Conservation (phyloP, 2,329 filamentous ascomycete species). For the Lasiodiplodia sp. region DNA sequence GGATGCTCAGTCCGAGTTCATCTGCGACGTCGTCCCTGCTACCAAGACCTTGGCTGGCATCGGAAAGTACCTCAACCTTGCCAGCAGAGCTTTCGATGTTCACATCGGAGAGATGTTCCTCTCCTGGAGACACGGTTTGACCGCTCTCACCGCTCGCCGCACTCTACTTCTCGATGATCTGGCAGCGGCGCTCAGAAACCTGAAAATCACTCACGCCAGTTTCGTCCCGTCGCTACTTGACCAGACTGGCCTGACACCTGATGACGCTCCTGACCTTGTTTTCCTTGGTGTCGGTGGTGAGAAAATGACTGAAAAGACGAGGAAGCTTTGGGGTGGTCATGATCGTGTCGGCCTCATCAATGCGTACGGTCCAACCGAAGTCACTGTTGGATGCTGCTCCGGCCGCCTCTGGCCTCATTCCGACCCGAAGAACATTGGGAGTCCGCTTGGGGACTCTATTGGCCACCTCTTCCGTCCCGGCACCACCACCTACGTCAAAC, state of each 20-base stretch:
- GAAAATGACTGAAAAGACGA: slow-evolving; percentile 43
- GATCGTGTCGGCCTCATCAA: slow-evolving; percentile 28
- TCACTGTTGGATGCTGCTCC: slow-evolving; percentile 40
- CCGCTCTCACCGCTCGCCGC: slow-evolving; percentile 22
- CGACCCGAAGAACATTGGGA: slow-evolving; percentile 33
- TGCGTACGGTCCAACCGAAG: slow-evolving; percentile 44
- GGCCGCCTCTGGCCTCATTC: slow-evolving; percentile 31
- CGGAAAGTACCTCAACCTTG: slow-evolving; percentile 45
- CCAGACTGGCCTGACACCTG: slow-evolving; percentile 27
- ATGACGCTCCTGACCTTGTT: slow-evolving; percentile 38
- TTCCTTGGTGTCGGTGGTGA: slow-evolving; percentile 47
- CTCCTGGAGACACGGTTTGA: slow-evolving; percentile 24
- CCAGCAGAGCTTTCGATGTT: slow-evolving; percentile 44
- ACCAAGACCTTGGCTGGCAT: slow-evolving; percentile 24
- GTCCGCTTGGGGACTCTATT: slow-evolving; percentile 35
- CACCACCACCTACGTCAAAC: slow-evolving; percentile 56
- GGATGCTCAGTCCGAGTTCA: slow-evolving; percentile 40
- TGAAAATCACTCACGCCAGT: slow-evolving; percentile 42
- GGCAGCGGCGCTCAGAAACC: slow-evolving; percentile 33
- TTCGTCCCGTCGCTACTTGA: slow-evolving; percentile 34
- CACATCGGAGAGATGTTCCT: slow-evolving; percentile 30
- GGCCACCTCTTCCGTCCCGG: slow-evolving; percentile 43
- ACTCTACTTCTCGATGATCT: slow-evolving; percentile 24
- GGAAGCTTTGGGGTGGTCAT: slow-evolving; percentile 42
- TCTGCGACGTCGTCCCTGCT: slow-evolving; percentile 35